A percentile compares a stretch with the other conserved stretches of the same genome.
Conservation (phyloP, 208 protist species). For the Trypanosoma cruzi region DNA sequence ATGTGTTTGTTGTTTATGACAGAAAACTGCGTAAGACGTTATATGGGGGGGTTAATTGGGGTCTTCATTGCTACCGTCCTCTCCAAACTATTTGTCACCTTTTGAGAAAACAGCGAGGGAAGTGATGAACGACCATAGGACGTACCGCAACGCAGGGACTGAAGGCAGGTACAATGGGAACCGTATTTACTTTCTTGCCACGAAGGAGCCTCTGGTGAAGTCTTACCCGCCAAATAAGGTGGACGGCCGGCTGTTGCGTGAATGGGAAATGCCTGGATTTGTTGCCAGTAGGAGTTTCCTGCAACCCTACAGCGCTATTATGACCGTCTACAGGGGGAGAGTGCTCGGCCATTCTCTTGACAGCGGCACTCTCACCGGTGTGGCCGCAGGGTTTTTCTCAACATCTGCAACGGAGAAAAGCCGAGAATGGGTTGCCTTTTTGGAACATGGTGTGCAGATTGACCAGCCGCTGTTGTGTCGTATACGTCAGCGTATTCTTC, state of each 20-base stretch:
- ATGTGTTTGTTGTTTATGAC: constrained; percentile 27
- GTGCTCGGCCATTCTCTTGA: background rate
- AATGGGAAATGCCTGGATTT: constrained; percentile 31
- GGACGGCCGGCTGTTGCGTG: constrained; percentile 16
- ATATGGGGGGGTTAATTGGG: constrained; percentile 21
- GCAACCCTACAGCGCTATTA: constrained; percentile 25
- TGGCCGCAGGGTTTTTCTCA: background rate
- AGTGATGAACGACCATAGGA: background rate
- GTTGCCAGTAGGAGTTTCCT: constrained; percentile 1
- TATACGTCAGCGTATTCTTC: background rate
- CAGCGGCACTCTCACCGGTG: background rate
- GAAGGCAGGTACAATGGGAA: constrained; percentile 8
- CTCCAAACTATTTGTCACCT: background rate
- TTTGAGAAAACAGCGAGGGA: background rate
- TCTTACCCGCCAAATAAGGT: background rate
- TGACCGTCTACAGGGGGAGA: constrained; percentile 15
- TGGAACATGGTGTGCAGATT: constrained; percentile 28
- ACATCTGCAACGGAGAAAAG: background rate
- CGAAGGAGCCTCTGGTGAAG: constrained; percentile 4
- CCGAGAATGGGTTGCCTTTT: constrained; percentile 17
- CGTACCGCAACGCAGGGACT: background rate
- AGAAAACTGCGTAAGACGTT: constrained; percentile 8
- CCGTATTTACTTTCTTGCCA: constrained; percentile 28
- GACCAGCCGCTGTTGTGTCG: background rate
- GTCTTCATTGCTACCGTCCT: background rate